Evolutionary conservation across 2,329 filamentous ascomycete species (phyloP), one percentile per base, ranked within the genome.

Genomic region (Aspergillus sp.): DNA sequence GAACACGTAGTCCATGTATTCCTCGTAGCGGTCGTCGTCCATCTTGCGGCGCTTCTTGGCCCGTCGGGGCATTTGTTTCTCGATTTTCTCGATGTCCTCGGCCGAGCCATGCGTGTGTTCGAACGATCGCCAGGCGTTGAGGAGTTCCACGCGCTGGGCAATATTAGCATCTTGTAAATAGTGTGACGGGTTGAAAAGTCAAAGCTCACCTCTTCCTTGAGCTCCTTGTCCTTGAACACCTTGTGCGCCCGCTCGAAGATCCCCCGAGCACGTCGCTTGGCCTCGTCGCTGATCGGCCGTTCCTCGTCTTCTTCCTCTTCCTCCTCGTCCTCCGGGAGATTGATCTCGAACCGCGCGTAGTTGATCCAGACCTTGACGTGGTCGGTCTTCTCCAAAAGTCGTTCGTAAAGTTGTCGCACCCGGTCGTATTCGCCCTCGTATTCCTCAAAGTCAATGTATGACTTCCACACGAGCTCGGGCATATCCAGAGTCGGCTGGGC

Each of bases 331-430:
- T 96, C 92, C 49, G 92, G 92, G 0, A 96, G 88, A 74, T 95
- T 94, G 80, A 98, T 91, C 77, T 99, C 95, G 72, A 99, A 98
- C 75, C 96, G 91, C n/a, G 95, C 95, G 78, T 94, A 99, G 75
- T 91, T 94, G 76, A 95, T 96, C 95, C 95, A 99, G 61, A 99
- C 95, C 82, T 98, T 99, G 82, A 97, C 92, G 73, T 99, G 95
- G 71, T 95, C 89, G n/a, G 95, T 96, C 86, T 96, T 97, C 70
- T 91, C 83, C 49, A 99, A 84, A 12, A 99, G 84, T 7, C 94
- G 87, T 80, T 98, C 94, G 78, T 98, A 99, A 49, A 99, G 81
- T 3, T 81, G 80, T 52, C 95, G 85, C 4, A 92, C 92, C 52
- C 88, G 84, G 55, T 92, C 91, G 75, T 94, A 97, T 75, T 97